Evolutionary conservation across 2,329 filamentous ascomycete genomes (phyloP).

Genomic region (Cladobotryum mycophilum): DNA sequence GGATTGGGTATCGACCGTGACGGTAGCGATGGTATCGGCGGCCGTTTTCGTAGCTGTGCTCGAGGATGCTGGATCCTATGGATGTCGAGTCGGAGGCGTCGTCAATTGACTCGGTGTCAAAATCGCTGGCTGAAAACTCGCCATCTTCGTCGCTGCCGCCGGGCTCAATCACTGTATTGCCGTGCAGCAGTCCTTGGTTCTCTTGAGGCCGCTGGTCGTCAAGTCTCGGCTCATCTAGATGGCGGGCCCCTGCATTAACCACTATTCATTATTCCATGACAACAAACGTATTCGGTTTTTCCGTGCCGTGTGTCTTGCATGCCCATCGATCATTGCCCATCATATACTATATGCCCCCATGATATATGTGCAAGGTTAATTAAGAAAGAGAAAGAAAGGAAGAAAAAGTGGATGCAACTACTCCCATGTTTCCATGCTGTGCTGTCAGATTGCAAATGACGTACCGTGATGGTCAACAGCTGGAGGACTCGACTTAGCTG

Average conservation of each 20-base stretch:
- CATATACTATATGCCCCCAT: no score
- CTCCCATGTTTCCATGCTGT: no score
- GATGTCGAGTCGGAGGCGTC: slow-evolving; percentile 5
- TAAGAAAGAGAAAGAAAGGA: no score
- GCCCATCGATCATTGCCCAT: no score
- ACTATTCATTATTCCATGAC: no score
- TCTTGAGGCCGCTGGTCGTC: not conserved
- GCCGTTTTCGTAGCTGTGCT: slow-evolving; percentile 15
- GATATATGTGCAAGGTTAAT: no score
- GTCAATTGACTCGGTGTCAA: slow-evolving; percentile 5
- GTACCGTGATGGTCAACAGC: slow-evolving; percentile 1
- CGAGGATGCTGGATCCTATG: slow-evolving; percentile 6
- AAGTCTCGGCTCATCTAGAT: not conserved
- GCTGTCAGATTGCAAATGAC: not conserved
- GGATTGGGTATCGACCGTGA: slow-evolving; percentile 37
- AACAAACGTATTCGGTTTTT: no score
- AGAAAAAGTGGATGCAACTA: no score
- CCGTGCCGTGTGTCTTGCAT: no score
- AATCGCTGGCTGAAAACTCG: slow-evolving; percentile 26
- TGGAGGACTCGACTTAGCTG: slow-evolving; percentile 1
- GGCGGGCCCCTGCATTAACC: no score
- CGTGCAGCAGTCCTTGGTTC: slow-evolving; percentile 22
- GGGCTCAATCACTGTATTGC: slow-evolving; percentile 24
- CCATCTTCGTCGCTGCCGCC: slow-evolving; percentile 28
- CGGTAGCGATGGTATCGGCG: slow-evolving; percentile 39